phyloP scores from a whole-genome alignment of 2,329 filamentous ascomycete species.

The Ophiocordyceps australis region DNA sequence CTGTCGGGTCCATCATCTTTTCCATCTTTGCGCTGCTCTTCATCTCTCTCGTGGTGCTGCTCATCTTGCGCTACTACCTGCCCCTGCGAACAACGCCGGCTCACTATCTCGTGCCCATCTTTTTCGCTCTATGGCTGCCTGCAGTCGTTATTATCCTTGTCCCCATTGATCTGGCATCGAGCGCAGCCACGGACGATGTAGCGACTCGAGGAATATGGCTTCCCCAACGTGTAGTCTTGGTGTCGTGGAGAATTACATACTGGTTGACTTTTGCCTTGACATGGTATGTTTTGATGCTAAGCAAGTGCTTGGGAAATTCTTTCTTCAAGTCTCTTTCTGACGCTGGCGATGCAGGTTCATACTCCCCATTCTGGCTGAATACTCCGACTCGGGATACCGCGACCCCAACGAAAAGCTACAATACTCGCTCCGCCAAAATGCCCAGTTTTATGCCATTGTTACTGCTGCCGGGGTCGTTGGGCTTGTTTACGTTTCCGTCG shows the following conservation, averaged over 20 bases:
- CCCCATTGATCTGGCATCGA: slow-evolving; percentile 88
- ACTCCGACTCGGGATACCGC: slow-evolving; percentile 83
- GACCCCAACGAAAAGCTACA: slow-evolving; percentile 64
- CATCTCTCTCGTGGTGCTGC: slow-evolving; percentile 60
- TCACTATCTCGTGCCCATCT: slow-evolving; percentile 81
- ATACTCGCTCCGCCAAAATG: slow-evolving; percentile 77
- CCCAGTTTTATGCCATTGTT: slow-evolving; percentile 70
- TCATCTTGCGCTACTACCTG: slow-evolving; percentile 78
- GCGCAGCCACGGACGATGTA: slow-evolving; percentile 52
- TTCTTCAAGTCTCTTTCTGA: too few relatives aligned
- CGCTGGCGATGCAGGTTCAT: too few relatives aligned
- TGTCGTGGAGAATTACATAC: slow-evolving; percentile 89
- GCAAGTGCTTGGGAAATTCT: too few relatives aligned
- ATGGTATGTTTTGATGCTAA: slow-evolving; percentile 59
- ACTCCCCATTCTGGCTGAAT: slow-evolving; percentile 83
- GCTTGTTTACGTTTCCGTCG: slow-evolving; percentile 67
- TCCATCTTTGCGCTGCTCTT: slow-evolving; percentile 51
- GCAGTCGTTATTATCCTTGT: slow-evolving; percentile 83
- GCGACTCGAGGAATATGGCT: slow-evolving; percentile 73
- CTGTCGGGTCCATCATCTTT: slow-evolving; percentile 67
- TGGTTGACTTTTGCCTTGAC: slow-evolving; percentile 94
- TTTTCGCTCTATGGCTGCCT: slow-evolving; percentile 86
- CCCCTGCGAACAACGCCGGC: slow-evolving; percentile 79
- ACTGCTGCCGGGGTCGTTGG: slow-evolving; percentile 53
- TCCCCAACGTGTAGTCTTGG: slow-evolving; percentile 56